Evolutionary conservation across 1,284 basidiomycete species (phyloP), one percentile per base, ranked within the genome.

Genomic region (Austropuccinia psidii): DNA sequence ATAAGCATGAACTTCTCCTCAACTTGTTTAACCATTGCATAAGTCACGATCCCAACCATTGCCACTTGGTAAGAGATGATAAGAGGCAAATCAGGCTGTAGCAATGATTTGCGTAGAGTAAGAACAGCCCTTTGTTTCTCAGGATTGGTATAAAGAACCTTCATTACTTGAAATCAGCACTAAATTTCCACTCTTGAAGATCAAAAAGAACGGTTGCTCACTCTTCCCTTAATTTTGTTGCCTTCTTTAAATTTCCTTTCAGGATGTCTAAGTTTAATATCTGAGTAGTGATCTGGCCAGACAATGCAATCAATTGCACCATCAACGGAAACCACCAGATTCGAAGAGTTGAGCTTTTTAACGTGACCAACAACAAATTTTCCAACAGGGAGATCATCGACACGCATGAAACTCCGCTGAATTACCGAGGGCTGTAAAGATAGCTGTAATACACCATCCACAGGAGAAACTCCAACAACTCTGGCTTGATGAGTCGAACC

Each of bases 221-320:
- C 91, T 69, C 90, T 84, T 76, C 92, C 94, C 82, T 91, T 97
- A 81, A 98, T 89, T 60, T 81, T 86, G 4, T 86, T 84, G 35
- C 93, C 94, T 17, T 86, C 83, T 80, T 92, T 95, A 84, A 96
- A 99, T 76, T 90, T 87, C 82, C 90, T 93, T 76, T 91, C 87
- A 29, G 93, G 93, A 79, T 96, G 90, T 79, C 93, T 96, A 77
- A 98, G 85, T 41, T 84, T 82, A 78, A 98, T 93, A 80, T 98
- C 94, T 37, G 96, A 91, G 81, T 92, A 98, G 81, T 99, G 96
- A 76, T 88, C 85, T 0, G 95, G 93, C 88, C 92, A 97, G 35
- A 98, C 86, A 35, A 98, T 89, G 45, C 91, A 96, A 78, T 97
- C 92, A 39, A 95, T 87, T 75, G 86, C 90, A 8, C 90, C 91